phyloP scores from a whole-genome alignment of 176 grass and related monocot genomes.

The Juncus inflexus region DNA sequence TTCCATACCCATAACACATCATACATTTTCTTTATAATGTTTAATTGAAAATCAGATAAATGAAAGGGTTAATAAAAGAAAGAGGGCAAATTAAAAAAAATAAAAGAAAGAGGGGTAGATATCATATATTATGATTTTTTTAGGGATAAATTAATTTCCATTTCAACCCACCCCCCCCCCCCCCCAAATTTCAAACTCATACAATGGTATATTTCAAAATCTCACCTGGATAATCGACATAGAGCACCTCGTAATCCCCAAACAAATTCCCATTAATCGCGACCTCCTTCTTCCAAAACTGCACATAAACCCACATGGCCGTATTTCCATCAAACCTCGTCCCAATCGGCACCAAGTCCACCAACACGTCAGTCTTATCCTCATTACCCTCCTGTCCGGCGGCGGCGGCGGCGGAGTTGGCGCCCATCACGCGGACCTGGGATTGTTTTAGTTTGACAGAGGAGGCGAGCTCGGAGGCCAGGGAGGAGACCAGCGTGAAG shows the following conservation, averaged over 20 bases:
- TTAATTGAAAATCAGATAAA: too few relatives aligned
- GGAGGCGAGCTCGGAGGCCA: constrained; percentile 78
- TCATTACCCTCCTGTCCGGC: too few relatives aligned
- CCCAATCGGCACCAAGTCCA: constrained; percentile 73
- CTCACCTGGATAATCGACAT: constrained; percentile 80
- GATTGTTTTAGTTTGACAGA: constrained; percentile 71
- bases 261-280: constrained; percentile 61
- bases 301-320: constrained; percentile 54
- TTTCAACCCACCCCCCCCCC: too few relatives aligned
- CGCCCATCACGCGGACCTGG: constrained; percentile 96
- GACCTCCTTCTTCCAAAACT: constrained; percentile 82
- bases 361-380: constrained; percentile 59
- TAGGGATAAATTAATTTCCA: too few relatives aligned
- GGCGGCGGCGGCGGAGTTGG: constrained; percentile 70
- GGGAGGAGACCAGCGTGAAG: constrained; percentile 71
- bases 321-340: constrained; percentile 53
- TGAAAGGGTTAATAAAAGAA: too few relatives aligned
- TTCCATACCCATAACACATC: too few relatives aligned
- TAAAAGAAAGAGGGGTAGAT: too few relatives aligned
- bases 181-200: too few relatives aligned
- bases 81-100: background rate
- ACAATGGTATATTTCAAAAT: background rate
- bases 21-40: too few relatives aligned
- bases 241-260: constrained; percentile 61
- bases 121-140: too few relatives aligned